Percentiles rank a stretch among this genome's conserved stretches.
These are phyloP conservation scores for Bothriochloa decipiens DNA, from an alignment of 176 grass and related monocot species.

Conservation along the genomic window DNA sequence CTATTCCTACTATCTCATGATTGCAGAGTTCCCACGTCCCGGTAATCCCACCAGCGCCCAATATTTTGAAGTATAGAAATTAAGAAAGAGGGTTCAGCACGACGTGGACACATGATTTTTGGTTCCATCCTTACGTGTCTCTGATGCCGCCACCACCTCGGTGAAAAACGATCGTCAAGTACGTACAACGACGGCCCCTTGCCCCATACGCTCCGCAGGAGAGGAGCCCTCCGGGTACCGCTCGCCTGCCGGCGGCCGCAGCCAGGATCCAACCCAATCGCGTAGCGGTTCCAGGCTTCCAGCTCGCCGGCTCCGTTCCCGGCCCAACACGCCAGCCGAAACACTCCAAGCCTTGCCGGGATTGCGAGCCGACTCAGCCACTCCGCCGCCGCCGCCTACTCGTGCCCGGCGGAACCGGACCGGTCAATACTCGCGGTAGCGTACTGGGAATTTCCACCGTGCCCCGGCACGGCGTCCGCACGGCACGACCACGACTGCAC, in stretches of 20 bases:
- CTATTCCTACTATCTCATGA: too few relatives aligned
- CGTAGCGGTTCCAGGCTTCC: neutral
- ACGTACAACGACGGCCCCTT: neutral
- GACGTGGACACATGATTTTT: too few relatives aligned
- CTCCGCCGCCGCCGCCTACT: too few relatives aligned
- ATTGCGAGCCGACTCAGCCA: neutral
- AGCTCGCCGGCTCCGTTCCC: slow-evolving; percentile 11
- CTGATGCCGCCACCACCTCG: too few relatives aligned
- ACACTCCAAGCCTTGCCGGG: too few relatives aligned
- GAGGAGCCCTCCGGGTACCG: neutral
- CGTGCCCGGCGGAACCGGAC: neutral
- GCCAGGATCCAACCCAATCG: neutral
- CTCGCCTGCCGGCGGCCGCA: slow-evolving; percentile 9
- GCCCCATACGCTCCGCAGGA: slow-evolving; percentile 2
- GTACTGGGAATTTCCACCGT: neutral
- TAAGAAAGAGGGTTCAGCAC: too few relatives aligned
- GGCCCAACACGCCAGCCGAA: neutral
- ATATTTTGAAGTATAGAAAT: too few relatives aligned
- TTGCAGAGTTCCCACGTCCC: too few relatives aligned
- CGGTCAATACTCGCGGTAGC: slow-evolving; percentile 2
- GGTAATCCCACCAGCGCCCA: too few relatives aligned
- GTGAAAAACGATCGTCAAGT: too few relatives aligned
- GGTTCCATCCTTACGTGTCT: too few relatives aligned
- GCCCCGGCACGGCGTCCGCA: neutral
- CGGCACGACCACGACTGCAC: neutral